Evolutionary conservation across 2,329 filamentous ascomycete genomes (phyloP).

Genomic region (Exophiala sideris): DNA sequence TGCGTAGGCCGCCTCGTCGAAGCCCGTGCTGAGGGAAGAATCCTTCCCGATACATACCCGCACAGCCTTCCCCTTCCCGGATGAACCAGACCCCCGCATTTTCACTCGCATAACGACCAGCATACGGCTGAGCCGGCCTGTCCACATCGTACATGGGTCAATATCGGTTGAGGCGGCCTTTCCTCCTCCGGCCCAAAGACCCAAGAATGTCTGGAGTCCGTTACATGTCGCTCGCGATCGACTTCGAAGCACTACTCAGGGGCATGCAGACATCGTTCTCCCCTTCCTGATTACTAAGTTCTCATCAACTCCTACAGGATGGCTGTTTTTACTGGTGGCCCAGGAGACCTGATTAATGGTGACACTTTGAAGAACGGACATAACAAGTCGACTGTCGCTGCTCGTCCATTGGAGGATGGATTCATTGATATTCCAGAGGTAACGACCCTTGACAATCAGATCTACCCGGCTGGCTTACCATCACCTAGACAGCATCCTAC

Average conservation of each 20-base stretch:
- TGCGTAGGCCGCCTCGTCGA: not conserved
- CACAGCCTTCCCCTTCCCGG: not conserved
- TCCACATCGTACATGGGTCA: constrained; percentile 1
- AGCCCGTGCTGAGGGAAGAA: not conserved
- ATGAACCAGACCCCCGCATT: not conserved
- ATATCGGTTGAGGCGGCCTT: constrained; percentile 2
- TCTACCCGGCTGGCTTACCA: not conserved
- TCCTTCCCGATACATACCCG: constrained; percentile 20
- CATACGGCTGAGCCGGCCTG: no score
- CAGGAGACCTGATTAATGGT: no score
- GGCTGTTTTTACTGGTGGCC: no score
- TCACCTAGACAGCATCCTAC: constrained; percentile 17
- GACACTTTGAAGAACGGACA: constrained; percentile 25
- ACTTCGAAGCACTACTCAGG: no score
- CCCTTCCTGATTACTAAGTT: no score
- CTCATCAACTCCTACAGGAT: no score
- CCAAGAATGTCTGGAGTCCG: not conserved
- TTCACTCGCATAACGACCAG: not conserved
- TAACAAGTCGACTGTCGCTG: constrained; percentile 36
- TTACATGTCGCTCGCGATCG: not conserved
- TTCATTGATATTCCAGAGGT: constrained; percentile 23
- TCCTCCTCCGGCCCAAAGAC: not conserved
- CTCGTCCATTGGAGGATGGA: constrained; percentile 34
- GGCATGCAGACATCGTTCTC: no score
- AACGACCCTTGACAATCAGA: not conserved